phyloP scores from a whole-genome alignment of 208 protist genomes.

The Porcisia hertigi region DNA sequence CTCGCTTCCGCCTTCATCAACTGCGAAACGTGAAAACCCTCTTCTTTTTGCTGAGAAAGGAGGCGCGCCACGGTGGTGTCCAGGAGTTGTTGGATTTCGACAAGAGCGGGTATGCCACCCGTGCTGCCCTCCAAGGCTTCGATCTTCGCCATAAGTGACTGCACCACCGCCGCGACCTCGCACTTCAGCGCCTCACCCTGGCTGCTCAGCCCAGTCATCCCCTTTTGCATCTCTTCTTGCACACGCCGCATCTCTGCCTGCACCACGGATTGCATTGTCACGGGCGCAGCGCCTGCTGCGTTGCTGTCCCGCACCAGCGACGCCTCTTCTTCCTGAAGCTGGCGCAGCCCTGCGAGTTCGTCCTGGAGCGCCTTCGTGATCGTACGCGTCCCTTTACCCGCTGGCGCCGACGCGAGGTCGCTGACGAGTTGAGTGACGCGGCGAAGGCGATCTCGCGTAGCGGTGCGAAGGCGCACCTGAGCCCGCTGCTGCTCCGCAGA shows the following conservation, averaged over 20 bases:
- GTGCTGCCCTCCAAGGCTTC: slow-evolving; percentile 8
- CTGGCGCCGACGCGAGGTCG: background rate
- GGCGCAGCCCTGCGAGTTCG: slow-evolving; percentile 19
- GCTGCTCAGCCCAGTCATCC: background rate
- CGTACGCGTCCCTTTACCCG: background rate
- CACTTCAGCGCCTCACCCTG: slow-evolving; percentile 6
- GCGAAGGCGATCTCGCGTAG: slow-evolving; percentile 17
- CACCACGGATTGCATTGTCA: slow-evolving; percentile 25
- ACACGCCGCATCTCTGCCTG: slow-evolving; percentile 15
- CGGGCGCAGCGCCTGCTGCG: background rate
- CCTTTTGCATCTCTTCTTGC: slow-evolving; percentile 12
- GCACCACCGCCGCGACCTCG: slow-evolving; percentile 4
- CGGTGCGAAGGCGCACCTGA: slow-evolving; percentile 16
- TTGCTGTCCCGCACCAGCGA: slow-evolving; percentile 12
- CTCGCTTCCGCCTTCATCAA: slow-evolving; percentile 14
- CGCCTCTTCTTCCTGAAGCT: slow-evolving; percentile 24
- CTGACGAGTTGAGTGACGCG: slow-evolving; percentile 14
- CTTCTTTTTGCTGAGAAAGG: slow-evolving; percentile 8
- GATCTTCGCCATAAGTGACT: slow-evolving; percentile 15
- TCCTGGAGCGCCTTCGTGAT: slow-evolving; percentile 3
- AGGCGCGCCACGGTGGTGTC: slow-evolving; percentile 23
- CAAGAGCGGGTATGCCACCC: slow-evolving; percentile 13
- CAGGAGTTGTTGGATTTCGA: slow-evolving; percentile 31
- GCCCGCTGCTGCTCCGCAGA: slow-evolving; percentile 20
- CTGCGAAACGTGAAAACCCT: slow-evolving; percentile 8